Evolutionary conservation across 2,329 filamentous ascomycete species (phyloP).

Genomic region (Xylariaceae sp.): DNA sequence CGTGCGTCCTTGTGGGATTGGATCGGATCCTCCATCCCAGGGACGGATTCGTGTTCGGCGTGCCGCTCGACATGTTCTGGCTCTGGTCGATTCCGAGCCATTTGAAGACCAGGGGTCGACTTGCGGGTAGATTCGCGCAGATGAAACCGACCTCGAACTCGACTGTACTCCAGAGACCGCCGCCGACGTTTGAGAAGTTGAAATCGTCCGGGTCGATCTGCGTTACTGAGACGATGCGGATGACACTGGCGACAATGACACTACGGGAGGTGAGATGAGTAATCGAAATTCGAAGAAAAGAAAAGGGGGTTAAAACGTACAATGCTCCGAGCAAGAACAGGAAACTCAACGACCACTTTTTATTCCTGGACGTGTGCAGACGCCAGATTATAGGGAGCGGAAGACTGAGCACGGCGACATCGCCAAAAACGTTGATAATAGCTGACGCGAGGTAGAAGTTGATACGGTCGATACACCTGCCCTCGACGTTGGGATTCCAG

Average conservation of each 20-base stretch:
- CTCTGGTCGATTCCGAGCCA: conserved; percentile 20
- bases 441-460: conserved; percentile 27
- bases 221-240: conserved; percentile 28
- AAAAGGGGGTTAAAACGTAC: conserved; percentile 13
- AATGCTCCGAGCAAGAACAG: conserved; percentile 32
- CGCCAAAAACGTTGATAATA: conserved; percentile 29
- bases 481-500: conserved; percentile 18
- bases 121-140: conserved; percentile 28
- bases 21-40: conserved; percentile 22
- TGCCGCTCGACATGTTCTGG: conserved; percentile 16
- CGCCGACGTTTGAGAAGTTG: conserved; percentile 27
- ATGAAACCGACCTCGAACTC: conserved; percentile 31
- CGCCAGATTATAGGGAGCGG: conserved; percentile 32
- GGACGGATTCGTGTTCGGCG: conserved; percentile 23
- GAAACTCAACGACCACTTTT: conserved; percentile 31
- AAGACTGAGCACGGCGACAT: conserved; percentile 30
- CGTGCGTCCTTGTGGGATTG: conserved; percentile 21
- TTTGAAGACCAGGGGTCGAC: conserved; percentile 26
- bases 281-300: background rate
- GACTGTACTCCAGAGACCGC: conserved; percentile 29
- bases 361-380: conserved; percentile 28
- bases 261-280: conserved; percentile 19
- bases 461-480: conserved; percentile 24
- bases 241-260: conserved; percentile 28
- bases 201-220: conserved; percentile 27